phyloP scores from a whole-genome alignment of 2,329 filamentous ascomycete genomes.

The Calonectria naviculata region DNA sequence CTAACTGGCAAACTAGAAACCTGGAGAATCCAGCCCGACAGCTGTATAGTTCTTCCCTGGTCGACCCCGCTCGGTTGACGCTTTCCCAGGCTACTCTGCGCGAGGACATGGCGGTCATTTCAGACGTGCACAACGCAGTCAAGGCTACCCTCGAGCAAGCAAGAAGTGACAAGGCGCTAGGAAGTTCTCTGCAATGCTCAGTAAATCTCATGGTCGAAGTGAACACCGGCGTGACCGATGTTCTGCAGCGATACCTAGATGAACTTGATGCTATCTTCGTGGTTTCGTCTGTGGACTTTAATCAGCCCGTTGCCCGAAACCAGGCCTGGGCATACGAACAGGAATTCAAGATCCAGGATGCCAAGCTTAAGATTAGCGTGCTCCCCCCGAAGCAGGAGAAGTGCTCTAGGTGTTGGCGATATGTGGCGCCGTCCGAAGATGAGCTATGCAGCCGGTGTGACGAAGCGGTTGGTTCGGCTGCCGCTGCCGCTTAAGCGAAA shows the following conservation, averaged over 20 bases:
- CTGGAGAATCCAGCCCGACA: conserved; percentile 57
- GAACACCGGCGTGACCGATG: conserved; percentile 34
- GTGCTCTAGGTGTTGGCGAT: conserved; percentile 91
- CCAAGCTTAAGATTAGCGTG: conserved; percentile 54
- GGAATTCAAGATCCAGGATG: conserved; percentile 54
- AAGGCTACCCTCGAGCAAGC: conserved; percentile 82
- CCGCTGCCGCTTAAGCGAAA: conserved; percentile 21
- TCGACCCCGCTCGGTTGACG: conserved; percentile 53
- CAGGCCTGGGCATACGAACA: conserved; percentile 55
- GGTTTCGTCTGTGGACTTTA: conserved; percentile 71
- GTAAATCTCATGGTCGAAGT: conserved; percentile 67
- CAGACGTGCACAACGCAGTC: conserved; percentile 71
- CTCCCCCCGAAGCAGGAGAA: conserved; percentile 70
- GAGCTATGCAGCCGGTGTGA: conserved; percentile 80
- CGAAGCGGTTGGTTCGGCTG: conserved; percentile 61
- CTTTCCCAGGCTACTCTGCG: conserved; percentile 53
- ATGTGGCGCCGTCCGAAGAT: conserved; percentile 74
- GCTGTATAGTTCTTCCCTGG: conserved; percentile 57
- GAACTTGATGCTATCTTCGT: conserved; percentile 76
- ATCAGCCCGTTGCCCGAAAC: conserved; percentile 43
- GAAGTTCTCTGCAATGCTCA: conserved; percentile 83
- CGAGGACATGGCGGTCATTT: conserved; percentile 58
- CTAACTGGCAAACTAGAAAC: conserved; percentile 38
- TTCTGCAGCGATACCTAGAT: conserved; percentile 53
- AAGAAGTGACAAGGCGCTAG: conserved; percentile 76